Conservation (phyloP, 805 yeast genomes). For the Pichia cephalocereana region DNA sequence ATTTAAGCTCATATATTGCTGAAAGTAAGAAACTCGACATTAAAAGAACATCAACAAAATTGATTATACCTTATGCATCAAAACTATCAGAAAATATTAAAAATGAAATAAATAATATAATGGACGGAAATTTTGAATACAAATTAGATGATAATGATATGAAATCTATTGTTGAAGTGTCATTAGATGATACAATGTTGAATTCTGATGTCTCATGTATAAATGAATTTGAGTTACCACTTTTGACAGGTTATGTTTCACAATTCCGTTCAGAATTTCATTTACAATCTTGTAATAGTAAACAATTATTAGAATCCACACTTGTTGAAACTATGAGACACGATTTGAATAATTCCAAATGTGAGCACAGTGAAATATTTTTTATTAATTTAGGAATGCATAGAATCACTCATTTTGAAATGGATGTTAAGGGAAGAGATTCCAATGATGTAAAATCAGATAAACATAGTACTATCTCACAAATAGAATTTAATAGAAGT, state of each 20-base stretch:
- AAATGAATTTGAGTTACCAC: constrained; percentile 15
- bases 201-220: neutral
- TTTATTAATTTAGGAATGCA: constrained; percentile 22
- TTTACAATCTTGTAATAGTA: constrained; percentile 42
- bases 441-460: neutral
- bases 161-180: neutral
- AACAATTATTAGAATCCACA: constrained; percentile 32
- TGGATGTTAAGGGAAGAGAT: neutral
- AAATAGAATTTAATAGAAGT: neutral
- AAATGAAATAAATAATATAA: constrained; percentile 9
- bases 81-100: constrained; percentile 4
- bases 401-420: constrained; percentile 18
- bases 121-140: constrained; percentile 9
- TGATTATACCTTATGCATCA: neutral
- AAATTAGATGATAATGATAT: neutral
- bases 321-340: constrained; percentile 38
- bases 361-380: constrained; percentile 7
- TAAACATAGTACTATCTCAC: too few relatives aligned
- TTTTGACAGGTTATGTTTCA: constrained; percentile 32
- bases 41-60: constrained; percentile 2
- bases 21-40: constrained; percentile 1
- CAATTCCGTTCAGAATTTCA: constrained; percentile 44
- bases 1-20: neutral
- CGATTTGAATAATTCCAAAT: constrained; percentile 21
- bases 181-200: neutral